phyloP scores from a whole-genome alignment of 139 green algal species.

The Medakamo hakoo region DNA sequence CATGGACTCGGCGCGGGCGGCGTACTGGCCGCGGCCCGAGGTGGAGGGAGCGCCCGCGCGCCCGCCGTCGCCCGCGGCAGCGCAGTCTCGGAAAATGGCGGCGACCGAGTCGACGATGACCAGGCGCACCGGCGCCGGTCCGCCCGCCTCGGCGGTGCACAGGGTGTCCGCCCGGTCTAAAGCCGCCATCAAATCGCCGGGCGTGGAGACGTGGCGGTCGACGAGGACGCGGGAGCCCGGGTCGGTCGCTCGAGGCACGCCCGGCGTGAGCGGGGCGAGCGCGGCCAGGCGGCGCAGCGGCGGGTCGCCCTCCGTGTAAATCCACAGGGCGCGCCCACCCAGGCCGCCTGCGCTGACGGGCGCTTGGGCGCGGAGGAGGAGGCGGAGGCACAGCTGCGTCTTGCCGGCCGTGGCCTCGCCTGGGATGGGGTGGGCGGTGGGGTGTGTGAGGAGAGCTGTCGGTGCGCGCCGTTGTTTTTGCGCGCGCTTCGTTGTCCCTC shows the following conservation, averaged over 20 bases:
- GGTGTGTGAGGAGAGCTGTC: not conserved
- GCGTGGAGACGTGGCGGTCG: slow-evolving; percentile 18
- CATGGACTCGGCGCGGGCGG: slow-evolving; percentile 37
- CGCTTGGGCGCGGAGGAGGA: slow-evolving; percentile 27
- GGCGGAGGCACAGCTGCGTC: slow-evolving; percentile 46
- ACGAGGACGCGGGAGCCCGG: slow-evolving; percentile 38
- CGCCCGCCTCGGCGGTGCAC: not conserved
- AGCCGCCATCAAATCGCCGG: slow-evolving; percentile 19
- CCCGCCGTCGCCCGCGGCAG: not conserved
- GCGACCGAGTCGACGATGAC: slow-evolving; percentile 64
- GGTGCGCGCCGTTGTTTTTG: not conserved
- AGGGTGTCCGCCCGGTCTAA: slow-evolving; percentile 12
- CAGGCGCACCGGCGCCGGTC: slow-evolving; percentile 19
- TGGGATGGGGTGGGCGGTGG: slow-evolving; percentile 4
- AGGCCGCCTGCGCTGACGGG: slow-evolving; percentile 18
- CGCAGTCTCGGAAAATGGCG: slow-evolving; percentile 37
- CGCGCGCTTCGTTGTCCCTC: no score
- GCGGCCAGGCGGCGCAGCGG: slow-evolving; percentile 21
- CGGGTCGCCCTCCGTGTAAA: slow-evolving; percentile 50
- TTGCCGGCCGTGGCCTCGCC: slow-evolving; percentile 42
- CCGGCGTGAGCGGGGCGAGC: slow-evolving; percentile 11
- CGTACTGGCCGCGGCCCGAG: slow-evolving; percentile 1
- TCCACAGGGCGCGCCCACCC: slow-evolving; percentile 31
- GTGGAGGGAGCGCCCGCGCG: not conserved
- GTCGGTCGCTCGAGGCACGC: no score